Percentiles rank a stretch among this genome's conserved stretches.
phyloP scores from a whole-genome alignment of 345 rosid species.

The Syzygium jambos region DNA sequence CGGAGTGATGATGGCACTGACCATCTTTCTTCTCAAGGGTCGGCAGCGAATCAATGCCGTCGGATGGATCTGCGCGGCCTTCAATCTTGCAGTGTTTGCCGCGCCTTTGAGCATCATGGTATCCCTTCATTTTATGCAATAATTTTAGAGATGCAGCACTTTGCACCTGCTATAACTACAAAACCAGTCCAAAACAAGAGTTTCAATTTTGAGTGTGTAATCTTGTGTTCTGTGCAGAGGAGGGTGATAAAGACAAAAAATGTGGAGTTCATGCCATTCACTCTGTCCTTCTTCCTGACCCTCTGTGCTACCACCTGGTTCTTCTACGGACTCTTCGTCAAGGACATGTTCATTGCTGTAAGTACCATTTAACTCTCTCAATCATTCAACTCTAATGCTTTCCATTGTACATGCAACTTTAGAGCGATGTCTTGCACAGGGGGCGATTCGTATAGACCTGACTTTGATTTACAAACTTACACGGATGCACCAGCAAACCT shows the following conservation, averaged over 20 bases:
- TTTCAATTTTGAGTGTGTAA: neutral
- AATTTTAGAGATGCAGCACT: neutral
- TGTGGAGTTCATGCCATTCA: slow-evolving; percentile 87
- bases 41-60: slow-evolving; percentile 32
- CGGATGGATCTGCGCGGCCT: slow-evolving; percentile 78
- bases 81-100: slow-evolving; percentile 55
- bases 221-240: slow-evolving; percentile 29
- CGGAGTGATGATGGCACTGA: slow-evolving; percentile 29
- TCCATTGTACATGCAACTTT: neutral
- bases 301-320: slow-evolving; percentile 82
- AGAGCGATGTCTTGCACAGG: neutral
- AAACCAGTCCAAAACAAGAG: neutral
- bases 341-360: slow-evolving; percentile 70
- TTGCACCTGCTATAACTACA: neutral
- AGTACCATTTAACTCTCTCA: slow-evolving; percentile 7
- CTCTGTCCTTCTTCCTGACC: slow-evolving; percentile 59
- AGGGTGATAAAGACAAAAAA: slow-evolving; percentile 69
- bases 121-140: neutral
- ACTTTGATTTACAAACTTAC: neutral
- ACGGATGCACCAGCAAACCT: neutral
- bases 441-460: neutral
- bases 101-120: slow-evolving; percentile 86
- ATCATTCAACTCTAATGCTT: neutral
- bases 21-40: slow-evolving; percentile 25
- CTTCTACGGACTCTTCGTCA: slow-evolving; percentile 62